These are phyloP conservation scores for Gaeumannomyces sp. DNA, from an alignment of 2,329 filamentous ascomycete species.

Conservation along the genomic window DNA sequence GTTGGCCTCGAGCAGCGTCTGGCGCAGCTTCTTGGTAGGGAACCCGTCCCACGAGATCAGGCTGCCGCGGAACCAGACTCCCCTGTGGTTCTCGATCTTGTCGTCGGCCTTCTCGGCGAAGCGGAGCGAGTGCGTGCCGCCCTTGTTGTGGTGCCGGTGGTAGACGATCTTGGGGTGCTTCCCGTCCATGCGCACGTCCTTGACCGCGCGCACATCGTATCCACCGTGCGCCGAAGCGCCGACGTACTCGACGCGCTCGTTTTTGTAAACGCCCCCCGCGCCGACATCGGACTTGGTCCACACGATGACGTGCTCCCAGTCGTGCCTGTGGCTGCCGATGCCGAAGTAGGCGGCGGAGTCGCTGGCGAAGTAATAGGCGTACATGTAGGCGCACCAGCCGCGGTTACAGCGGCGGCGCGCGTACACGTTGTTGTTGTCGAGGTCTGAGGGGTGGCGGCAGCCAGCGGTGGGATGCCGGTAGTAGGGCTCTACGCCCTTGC, in stretches of 20 bases:
- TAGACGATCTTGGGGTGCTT: slow-evolving; percentile 31
- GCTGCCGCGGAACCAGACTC: slow-evolving; percentile 26
- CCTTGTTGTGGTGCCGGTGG: slow-evolving; percentile 32
- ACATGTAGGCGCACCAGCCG: slow-evolving; percentile 37
- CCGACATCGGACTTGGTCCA: slow-evolving; percentile 22
- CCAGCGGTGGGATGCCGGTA: slow-evolving; percentile 12
- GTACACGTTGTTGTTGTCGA: slow-evolving; percentile 32
- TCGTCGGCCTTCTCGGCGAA: slow-evolving; percentile 22
- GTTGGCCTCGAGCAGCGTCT: slow-evolving; percentile 18
- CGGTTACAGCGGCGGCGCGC: slow-evolving; percentile 36
- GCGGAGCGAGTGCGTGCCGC: slow-evolving; percentile 30
- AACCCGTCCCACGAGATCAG: slow-evolving; percentile 28
- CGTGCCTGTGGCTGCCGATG: slow-evolving; percentile 31
- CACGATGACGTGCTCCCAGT: slow-evolving; percentile 32
- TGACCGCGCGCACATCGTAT: slow-evolving; percentile 19
- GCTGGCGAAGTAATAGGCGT: slow-evolving; percentile 42
- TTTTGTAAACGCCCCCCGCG: slow-evolving; percentile 12
- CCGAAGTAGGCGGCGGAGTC: slow-evolving; percentile 25
- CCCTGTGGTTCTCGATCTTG: slow-evolving; percentile 26
- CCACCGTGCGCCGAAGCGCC: slow-evolving; percentile 26
- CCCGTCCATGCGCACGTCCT: slow-evolving; percentile 20
- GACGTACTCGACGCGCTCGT: slow-evolving; percentile 21
- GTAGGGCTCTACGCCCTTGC: slow-evolving; percentile 19
- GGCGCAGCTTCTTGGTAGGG: slow-evolving; percentile 17
- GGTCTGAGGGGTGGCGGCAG: slow-evolving; percentile 21